Percentiles rank a stretch among this genome's conserved stretches.
Conservation (phyloP, 495 filamentous ascomycete species). For the Aspergillus sparsus region DNA sequence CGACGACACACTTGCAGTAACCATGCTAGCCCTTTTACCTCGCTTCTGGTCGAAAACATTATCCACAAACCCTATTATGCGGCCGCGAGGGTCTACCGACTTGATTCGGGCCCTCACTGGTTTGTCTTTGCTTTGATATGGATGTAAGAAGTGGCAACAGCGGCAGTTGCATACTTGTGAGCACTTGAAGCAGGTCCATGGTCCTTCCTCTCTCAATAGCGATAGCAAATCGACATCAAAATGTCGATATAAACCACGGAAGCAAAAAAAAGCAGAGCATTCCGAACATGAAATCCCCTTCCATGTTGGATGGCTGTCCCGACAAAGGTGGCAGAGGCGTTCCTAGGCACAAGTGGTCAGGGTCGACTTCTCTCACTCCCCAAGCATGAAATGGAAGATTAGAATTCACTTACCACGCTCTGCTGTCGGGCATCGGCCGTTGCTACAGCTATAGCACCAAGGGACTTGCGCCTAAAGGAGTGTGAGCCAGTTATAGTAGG, state of each 20-base stretch:
- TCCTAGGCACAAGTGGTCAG: slow-evolving; percentile 18
- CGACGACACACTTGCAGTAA: slow-evolving; percentile 4
- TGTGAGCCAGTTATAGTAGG: not conserved
- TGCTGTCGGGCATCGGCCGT: slow-evolving; percentile 20
- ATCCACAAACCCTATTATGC: slow-evolving; percentile 25
- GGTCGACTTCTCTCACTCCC: not conserved
- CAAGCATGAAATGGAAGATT: not conserved
- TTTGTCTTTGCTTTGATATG: slow-evolving; percentile 25
- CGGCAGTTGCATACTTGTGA: slow-evolving; percentile 26
- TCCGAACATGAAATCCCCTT: slow-evolving; percentile 21
- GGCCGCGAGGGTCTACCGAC: slow-evolving; percentile 23
- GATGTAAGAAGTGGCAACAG: slow-evolving; percentile 24
- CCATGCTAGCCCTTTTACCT: slow-evolving; percentile 20
- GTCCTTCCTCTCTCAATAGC: slow-evolving; percentile 11
- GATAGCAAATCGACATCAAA: slow-evolving; percentile 25
- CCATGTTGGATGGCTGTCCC: slow-evolving; percentile 24
- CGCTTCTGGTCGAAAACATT: slow-evolving; percentile 30
- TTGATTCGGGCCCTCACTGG: slow-evolving; percentile 24
- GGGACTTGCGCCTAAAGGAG: slow-evolving; percentile 16
- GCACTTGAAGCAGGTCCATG: slow-evolving; percentile 27
- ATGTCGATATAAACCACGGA: slow-evolving; percentile 26
- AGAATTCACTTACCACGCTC: slow-evolving; percentile 11
- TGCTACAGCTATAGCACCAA: slow-evolving; percentile 19
- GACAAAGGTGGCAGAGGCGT: slow-evolving; percentile 27
- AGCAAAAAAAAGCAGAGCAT: slow-evolving; percentile 27